A percentile compares a stretch with the other conserved stretches of the same genome.
Evolutionary conservation across 305 asterid species (phyloP).

Genomic region (Rubia tinctorum): DNA sequence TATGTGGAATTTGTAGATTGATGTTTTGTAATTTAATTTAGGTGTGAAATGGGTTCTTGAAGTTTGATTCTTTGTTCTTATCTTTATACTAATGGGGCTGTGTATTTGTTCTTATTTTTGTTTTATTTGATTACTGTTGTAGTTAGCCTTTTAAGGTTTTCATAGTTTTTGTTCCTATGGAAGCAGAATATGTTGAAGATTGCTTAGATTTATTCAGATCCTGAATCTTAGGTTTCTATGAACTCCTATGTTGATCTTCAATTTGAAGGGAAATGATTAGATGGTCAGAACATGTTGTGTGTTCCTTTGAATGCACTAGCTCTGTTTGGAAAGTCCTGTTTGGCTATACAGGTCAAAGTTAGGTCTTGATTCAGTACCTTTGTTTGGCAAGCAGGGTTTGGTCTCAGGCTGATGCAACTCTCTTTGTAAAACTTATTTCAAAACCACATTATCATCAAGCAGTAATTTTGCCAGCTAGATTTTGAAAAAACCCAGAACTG

Average conservation of each 20-base stretch:
- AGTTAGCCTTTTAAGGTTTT: not conserved
- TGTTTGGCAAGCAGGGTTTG: too few species aligned
- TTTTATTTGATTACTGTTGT: not conserved
- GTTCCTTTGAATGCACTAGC: not conserved
- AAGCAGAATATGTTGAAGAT: not conserved
- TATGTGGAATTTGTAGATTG: not conserved
- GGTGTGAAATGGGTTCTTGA: not conserved
- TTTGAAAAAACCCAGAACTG: not conserved
- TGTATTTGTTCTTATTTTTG: not conserved
- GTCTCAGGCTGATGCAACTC: not conserved
- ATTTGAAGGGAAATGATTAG: not conserved
- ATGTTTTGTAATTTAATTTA: not conserved
- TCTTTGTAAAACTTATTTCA: not conserved
- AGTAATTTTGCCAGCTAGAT: not conserved
- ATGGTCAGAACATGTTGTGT: not conserved
- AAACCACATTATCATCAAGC: not conserved
- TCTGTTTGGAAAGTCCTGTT: not conserved
- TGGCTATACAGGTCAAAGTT: not conserved
- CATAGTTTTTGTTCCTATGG: not conserved
- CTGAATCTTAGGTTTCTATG: not conserved
- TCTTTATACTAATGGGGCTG: not conserved
- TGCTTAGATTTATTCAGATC: not conserved
- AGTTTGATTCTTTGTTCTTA: not conserved
- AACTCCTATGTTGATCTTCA: not conserved
- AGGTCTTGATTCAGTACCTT: too few species aligned